These are phyloP conservation scores for Exophiala viscosa DNA, from an alignment of 2,329 filamentous ascomycete genomes.

Conservation along the genomic window DNA sequence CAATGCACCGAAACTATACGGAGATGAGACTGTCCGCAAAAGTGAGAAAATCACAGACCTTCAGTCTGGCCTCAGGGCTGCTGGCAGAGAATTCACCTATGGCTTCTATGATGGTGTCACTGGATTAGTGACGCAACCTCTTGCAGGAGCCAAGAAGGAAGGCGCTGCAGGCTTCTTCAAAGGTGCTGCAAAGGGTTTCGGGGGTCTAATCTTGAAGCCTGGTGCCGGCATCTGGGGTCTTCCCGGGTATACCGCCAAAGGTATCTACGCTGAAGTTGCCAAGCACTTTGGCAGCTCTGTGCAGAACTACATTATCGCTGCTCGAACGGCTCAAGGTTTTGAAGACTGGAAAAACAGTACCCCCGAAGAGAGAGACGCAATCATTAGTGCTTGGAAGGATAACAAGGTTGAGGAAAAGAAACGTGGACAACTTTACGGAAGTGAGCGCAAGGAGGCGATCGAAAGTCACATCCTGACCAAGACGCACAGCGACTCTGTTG, in stretches of 20 bases:
- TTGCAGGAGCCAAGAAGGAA: constrained; percentile 64
- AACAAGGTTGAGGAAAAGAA: constrained; percentile 57
- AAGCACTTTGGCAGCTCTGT: constrained; percentile 68
- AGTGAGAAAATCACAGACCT: constrained; percentile 74
- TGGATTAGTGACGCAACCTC: constrained; percentile 74
- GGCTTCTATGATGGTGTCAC: constrained; percentile 79
- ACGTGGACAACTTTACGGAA: constrained; percentile 23
- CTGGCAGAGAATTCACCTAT: constrained; percentile 71
- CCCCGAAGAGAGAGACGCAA: constrained; percentile 58
- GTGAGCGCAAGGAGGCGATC: constrained; percentile 52
- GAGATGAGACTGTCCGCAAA: constrained; percentile 76
- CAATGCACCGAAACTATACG: constrained; percentile 80
- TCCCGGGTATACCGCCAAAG: constrained; percentile 79
- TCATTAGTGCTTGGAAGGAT: constrained; percentile 63
- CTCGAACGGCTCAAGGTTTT: constrained; percentile 70
- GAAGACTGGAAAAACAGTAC: constrained; percentile 58
- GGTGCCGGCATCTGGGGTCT: constrained; percentile 71
- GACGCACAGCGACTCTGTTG: constrained; percentile 36
- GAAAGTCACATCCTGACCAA: constrained; percentile 40
- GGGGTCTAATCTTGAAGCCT: constrained; percentile 78
- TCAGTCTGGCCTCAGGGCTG: constrained; percentile 70
- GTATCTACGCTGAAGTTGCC: constrained; percentile 72
- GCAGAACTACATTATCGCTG: constrained; percentile 74
- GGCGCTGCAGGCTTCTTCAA: constrained; percentile 67
- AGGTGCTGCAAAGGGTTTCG: constrained; percentile 77